Conservation (phyloP, 768 basidiomycete species). For the Dioszegia aurantiaca region DNA sequence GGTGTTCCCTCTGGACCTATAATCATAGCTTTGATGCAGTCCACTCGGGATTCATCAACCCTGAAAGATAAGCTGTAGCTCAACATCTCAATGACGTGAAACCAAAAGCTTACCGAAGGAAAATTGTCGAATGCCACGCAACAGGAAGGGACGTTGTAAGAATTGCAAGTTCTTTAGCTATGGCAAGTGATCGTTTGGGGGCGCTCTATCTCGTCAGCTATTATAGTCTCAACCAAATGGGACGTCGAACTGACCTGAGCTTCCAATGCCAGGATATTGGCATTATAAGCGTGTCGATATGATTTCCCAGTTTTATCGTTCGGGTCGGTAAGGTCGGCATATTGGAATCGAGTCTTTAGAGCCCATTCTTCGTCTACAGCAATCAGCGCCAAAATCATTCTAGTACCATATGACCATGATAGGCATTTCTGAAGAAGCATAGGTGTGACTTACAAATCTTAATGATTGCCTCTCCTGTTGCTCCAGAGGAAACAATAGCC, state of each 20-base stretch:
- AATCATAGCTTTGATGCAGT: constrained; percentile 49
- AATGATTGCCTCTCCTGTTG: constrained; percentile 65
- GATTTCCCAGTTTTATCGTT: not conserved
- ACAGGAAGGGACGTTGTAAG: constrained; percentile 91
- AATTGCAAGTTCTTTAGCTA: constrained; percentile 95
- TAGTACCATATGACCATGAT: no score
- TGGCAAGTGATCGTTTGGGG: constrained; percentile 85
- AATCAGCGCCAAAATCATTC: no score
- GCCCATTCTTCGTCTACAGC: constrained; percentile 73
- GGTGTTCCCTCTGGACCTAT: constrained; percentile 93
- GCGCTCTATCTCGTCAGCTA: constrained; percentile 58
- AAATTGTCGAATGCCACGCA: constrained; percentile 90
- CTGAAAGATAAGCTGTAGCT: constrained; percentile 5
- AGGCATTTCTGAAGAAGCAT: no score
- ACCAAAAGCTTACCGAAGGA: constrained; percentile 59
- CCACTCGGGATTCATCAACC: constrained; percentile 68
- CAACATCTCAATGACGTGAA: not conserved
- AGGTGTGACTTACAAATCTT: constrained; percentile 60
- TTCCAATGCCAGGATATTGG: constrained; percentile 5
- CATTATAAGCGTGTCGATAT: constrained; percentile 32
- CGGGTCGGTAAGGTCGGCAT: constrained; percentile 74
- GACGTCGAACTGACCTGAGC: not conserved
- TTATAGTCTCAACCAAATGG: not conserved
- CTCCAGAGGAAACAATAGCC: constrained; percentile 50
- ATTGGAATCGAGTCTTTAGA: constrained; percentile 76